These are phyloP conservation scores for Podospora didyma DNA, from an alignment of 495 filamentous ascomycete species.

Conservation along the genomic window DNA sequence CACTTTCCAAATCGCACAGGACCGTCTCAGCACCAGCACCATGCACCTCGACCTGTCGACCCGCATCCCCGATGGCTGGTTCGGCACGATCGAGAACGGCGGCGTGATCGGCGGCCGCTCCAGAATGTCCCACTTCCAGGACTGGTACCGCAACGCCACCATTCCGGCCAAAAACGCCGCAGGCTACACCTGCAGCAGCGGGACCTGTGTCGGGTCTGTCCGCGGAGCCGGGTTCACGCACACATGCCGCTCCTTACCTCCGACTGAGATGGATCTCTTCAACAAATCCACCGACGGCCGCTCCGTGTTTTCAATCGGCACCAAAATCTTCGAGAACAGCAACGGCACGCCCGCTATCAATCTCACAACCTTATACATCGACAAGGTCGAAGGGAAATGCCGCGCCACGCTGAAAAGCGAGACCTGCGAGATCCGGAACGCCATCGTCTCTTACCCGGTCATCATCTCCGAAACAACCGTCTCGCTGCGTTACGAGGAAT, in stretches of 20 bases:
- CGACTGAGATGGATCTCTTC: background rate
- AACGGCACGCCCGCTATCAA: background rate
- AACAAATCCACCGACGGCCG: background rate
- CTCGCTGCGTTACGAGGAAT: background rate
- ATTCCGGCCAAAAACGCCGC: background rate
- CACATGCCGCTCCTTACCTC: constrained; percentile 4
- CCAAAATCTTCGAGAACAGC: background rate
- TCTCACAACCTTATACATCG: background rate
- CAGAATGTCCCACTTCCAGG: background rate
- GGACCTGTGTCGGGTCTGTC: constrained; percentile 6
- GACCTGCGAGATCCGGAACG: constrained; percentile 7
- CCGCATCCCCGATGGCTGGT: constrained; percentile 14
- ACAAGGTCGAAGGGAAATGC: constrained; percentile 5
- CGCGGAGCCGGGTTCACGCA: constrained; percentile 8
- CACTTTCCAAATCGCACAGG: constrained; percentile 1
- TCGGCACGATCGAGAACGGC: constrained; percentile 1
- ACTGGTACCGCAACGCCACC: constrained; percentile 7
- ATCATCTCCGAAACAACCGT: constrained; percentile 8
- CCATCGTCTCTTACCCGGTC: constrained; percentile 12
- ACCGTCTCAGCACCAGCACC: background rate
- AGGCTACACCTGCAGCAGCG: constrained; percentile 1
- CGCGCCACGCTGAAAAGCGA: constrained; percentile 1
- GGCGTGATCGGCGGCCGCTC: background rate
- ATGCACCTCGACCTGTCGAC: constrained; percentile 8
- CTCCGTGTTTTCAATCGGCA: constrained; percentile 10